Evolutionary conservation across 2,329 filamentous ascomycete genomes (phyloP).

Genomic region (Phialophora chinensis): DNA sequence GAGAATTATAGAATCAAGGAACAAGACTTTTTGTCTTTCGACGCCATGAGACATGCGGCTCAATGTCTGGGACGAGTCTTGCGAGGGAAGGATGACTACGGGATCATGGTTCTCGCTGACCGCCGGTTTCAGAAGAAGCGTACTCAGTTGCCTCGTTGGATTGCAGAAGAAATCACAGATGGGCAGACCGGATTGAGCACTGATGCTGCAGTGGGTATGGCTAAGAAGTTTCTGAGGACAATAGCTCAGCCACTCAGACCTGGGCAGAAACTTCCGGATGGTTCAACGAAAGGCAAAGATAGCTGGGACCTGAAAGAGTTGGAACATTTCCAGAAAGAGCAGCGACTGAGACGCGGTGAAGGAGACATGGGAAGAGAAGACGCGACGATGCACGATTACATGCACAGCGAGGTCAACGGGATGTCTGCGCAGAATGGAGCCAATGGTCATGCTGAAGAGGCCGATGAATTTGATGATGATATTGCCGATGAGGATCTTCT

Average conservation of each 20-base stretch:
- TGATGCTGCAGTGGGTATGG: conserved; percentile 89
- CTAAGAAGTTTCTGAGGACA: conserved; percentile 83
- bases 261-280: conserved; percentile 71
- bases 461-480: conserved; percentile 46
- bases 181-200: conserved; percentile 89
- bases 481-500: conserved; percentile 52
- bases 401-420: conserved; percentile 41
- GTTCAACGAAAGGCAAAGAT: conserved; percentile 68
- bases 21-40: conserved; percentile 97
- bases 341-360: conserved; percentile 65
- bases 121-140: conserved; percentile 92
- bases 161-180: conserved; percentile 83
- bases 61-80: conserved; percentile 95
- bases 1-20: conserved; percentile 97
- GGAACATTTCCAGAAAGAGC: conserved; percentile 69
- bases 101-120: conserved; percentile 98
- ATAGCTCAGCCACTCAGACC: conserved; percentile 91
- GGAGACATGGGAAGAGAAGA: conserved; percentile 45
- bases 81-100: conserved; percentile 96
- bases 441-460: conserved; percentile 34
- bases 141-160: conserved; percentile 93
- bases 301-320: conserved; percentile 87
- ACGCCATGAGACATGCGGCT: conserved; percentile 98
- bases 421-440: conserved; percentile 21
- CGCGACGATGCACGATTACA: conserved; percentile 37